A percentile compares a stretch with the other conserved stretches of the same genome.
Evolutionary conservation across 2,329 filamentous ascomycete genomes (phyloP).

Genomic region (Alternaria ventricosa): DNA sequence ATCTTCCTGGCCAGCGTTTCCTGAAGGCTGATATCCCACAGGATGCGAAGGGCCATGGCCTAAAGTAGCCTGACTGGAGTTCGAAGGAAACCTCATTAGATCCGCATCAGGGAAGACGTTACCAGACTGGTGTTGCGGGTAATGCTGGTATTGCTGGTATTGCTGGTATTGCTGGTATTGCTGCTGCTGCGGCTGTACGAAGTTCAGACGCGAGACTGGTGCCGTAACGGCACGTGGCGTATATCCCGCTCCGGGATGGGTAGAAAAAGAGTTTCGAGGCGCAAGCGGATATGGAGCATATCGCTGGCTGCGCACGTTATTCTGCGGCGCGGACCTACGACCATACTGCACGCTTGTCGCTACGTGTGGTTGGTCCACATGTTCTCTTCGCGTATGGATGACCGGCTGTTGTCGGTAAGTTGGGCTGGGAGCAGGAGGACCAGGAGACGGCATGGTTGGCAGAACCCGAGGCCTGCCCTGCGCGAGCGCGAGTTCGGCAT

Average conservation of each 20-base stretch:
- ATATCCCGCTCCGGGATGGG: neutral
- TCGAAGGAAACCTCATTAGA: neutral
- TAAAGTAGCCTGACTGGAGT: neutral
- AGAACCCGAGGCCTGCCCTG: neutral
- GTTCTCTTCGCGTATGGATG: neutral
- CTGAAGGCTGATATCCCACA: neutral
- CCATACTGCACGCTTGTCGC: neutral
- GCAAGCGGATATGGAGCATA: neutral
- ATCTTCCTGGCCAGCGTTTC: fast-evolving
- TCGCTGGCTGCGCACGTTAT: neutral
- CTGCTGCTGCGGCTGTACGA: neutral
- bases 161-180: neutral
- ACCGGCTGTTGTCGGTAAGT: neutral
- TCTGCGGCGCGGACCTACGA: neutral
- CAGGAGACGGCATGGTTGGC: neutral
- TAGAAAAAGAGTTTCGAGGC: fast-evolving
- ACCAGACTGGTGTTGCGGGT: neutral
- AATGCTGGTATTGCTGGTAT: neutral
- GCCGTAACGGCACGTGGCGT: neutral
- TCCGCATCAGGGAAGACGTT: neutral
- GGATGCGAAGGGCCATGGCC: neutral
- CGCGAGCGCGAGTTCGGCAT: neutral
- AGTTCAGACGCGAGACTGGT: neutral
- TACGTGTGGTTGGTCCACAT: neutral
- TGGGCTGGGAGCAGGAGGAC: neutral